phyloP scores from a whole-genome alignment of 2,329 filamentous ascomycete species.

The Trichothecium sympodiale region DNA sequence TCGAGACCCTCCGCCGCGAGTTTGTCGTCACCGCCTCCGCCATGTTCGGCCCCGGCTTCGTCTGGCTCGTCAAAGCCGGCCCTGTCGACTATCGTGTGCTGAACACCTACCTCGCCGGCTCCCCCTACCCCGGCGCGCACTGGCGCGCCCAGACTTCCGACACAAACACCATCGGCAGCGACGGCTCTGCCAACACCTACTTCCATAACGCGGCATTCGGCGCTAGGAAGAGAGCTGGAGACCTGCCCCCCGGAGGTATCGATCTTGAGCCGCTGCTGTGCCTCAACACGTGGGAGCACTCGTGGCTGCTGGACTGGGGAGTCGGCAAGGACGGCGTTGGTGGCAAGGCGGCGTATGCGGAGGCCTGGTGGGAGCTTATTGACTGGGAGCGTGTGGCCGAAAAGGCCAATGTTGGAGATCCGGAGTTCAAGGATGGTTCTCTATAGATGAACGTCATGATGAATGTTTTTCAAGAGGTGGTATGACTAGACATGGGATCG shows the following conservation, averaged over 20 bases:
- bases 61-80: slow-evolving; percentile 71
- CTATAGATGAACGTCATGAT: background rate
- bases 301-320: slow-evolving; percentile 75
- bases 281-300: slow-evolving; percentile 94
- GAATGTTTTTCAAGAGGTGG: background rate
- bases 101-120: slow-evolving; percentile 83
- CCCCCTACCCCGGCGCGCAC: slow-evolving; percentile 77
- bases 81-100: slow-evolving; percentile 54
- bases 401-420: slow-evolving; percentile 13
- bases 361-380: slow-evolving; percentile 78
- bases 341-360: slow-evolving; percentile 66
- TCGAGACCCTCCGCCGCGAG: slow-evolving; percentile 71
- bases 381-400: slow-evolving; percentile 69
- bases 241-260: slow-evolving; percentile 52
- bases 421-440: slow-evolving; percentile 1
- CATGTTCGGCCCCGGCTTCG: slow-evolving; percentile 96
- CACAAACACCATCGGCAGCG: slow-evolving; percentile 51
- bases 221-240: slow-evolving; percentile 14
- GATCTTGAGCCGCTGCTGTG: slow-evolving; percentile 71
- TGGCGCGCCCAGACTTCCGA: slow-evolving; percentile 60
- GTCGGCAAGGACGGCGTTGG: slow-evolving; percentile 43
- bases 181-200: slow-evolving; percentile 23
- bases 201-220: slow-evolving; percentile 26
- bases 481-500: too few species aligned
- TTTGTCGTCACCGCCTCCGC: slow-evolving; percentile 69